Base-by-base conservation (phyloP, 1,284 basidiomycete species). In the Austroboletus novae-zelandiae region DNA sequence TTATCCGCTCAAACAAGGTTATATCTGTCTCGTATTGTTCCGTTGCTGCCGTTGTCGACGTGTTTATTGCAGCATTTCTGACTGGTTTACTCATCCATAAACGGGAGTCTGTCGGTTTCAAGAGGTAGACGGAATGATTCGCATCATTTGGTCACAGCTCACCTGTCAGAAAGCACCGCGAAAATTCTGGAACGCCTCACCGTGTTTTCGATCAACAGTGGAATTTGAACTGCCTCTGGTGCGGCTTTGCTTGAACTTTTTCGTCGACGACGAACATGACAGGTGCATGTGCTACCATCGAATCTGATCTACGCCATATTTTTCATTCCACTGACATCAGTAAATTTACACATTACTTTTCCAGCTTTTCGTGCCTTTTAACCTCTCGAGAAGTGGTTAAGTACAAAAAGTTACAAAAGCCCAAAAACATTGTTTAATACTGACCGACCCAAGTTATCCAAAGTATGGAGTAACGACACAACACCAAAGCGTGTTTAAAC, bases 201-300 rank as follows among this genome's bases (percentile, higher is more conserved):
- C 1, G 17, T 52, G 6, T 53, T 52, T 11, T 42, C 51, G 5
- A 30, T 52, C 10, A 46, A 47, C 39, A 53, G 30, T 7, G 52
- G 52, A 2, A 39, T 47, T 27, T 56, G 45, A 49, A 39, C 54
- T 2, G 54, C 54, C 10, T 37, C 14, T 6, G 9, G 8, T 17
- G 11, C 7, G 8, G 17, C 18, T 9, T 14, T 37, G 10, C 17
- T 27, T 27, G 25, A 9, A 15, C 8, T 7, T 9, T n/a, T 2
- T 14, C 8, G 34, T n/a, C 11, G 8, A 36, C 10, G 27, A 31
- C n/a, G 15, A 18, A 27, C 37, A 18, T 10, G 9, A 29, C 5
- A 52, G 40, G 17, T 53, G 43, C 14, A 39, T 17, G 17, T 49
- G 5, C 18, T 40, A 8, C 29, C 52, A 5, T 2, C 43, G 5